Evolutionary conservation across 1,284 basidiomycete species (phyloP), one percentile per base, ranked within the genome.

Genomic region (Ganoderma resinaceum): DNA sequence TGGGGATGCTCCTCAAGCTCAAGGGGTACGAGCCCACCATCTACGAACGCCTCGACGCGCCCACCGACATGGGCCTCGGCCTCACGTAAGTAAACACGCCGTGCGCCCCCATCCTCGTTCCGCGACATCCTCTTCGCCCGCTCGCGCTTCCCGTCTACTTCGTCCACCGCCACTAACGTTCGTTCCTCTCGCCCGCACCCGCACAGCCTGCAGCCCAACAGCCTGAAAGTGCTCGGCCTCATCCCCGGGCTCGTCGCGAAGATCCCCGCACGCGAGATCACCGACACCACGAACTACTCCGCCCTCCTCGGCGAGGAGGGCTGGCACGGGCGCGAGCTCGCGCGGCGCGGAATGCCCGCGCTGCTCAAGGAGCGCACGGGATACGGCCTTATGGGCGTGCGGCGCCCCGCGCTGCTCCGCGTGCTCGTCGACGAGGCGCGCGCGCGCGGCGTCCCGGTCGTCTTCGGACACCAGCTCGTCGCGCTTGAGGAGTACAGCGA

Each of bases 161-260:
- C n/a, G n/a, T n/a, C n/a, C n/a, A n/a, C 38, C 38, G 38, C 16
- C 69, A 37, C 37, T 37, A n/a, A n/a, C n/a, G n/a, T n/a, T n/a
- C n/a, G n/a, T n/a, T n/a, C n/a, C n/a, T n/a, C n/a, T n/a, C n/a
- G n/a, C n/a, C n/a, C n/a, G n/a, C n/a, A n/a, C n/a, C n/a, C n/a
- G n/a, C n/a, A n/a, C 40, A 84, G 84, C 66, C 72, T 85, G 53
- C 82, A 84, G 63, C 75, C 80, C 1, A 84, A 84, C 62, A 83
- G 84, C 9, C 74, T 82, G 14, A 77, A 76, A 23, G 80, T 85
- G 9, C 78, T 85, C 40, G 74, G 76, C 9, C 76, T 81, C n/a
- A 79, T 84, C 42, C 82, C 82, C 1, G 82, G 79, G 3, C 72
- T 85, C 16, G 43, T 81, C 16, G 77, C 80, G 4, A 73, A 76